Evolutionary conservation across 306 rosid species (phyloP).

Genomic region (Amphicarpaea edgeworthii): DNA sequence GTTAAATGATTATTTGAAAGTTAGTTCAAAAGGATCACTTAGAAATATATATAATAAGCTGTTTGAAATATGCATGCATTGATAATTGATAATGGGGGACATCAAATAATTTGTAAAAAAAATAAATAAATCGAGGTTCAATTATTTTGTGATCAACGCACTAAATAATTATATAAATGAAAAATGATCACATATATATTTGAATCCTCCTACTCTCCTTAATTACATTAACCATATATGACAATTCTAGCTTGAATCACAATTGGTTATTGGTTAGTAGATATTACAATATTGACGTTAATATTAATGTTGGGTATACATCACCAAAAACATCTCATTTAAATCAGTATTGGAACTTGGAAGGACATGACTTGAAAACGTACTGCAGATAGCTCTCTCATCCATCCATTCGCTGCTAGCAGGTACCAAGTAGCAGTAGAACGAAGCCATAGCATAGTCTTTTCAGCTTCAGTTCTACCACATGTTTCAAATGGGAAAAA

Average conservation of each 20-base stretch:
- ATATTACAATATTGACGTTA: no score
- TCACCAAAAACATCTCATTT: no score
- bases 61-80: no score
- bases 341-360: background rate
- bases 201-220: background rate
- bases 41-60: no score
- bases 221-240: background rate
- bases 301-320: background rate
- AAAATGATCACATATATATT: no score
- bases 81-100: no score
- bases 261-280: background rate
- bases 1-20: no score
- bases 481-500: background rate
- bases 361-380: background rate
- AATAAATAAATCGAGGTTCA: no score
- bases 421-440: background rate
- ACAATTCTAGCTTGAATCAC: background rate
- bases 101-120: no score
- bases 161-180: no score
- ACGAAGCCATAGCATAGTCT: background rate
- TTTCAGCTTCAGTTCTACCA: background rate
- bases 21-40: no score
- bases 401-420: background rate
- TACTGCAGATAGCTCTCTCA: background rate
- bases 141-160: no score